These are phyloP conservation scores for Pseudocercospora vitis DNA, from an alignment of 2,329 filamentous ascomycete genomes.

Conservation along the genomic window DNA sequence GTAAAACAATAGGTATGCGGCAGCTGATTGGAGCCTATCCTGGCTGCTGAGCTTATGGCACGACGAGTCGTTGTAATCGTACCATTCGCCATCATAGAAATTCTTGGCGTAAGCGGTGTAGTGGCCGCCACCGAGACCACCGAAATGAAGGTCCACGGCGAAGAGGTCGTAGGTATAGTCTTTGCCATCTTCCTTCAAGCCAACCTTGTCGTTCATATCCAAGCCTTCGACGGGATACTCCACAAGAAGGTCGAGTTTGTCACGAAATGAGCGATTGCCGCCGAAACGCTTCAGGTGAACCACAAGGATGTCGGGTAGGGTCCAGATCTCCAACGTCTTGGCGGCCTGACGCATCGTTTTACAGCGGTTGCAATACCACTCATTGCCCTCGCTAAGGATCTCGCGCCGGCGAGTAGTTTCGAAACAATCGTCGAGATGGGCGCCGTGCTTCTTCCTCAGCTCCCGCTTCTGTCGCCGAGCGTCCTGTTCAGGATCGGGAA, in stretches of 20 bases:
- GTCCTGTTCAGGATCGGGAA: constrained; percentile 59
- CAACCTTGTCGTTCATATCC: constrained; percentile 76
- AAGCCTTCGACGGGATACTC: constrained; percentile 89
- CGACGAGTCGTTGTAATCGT: constrained; percentile 85
- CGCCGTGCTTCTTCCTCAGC: constrained; percentile 69
- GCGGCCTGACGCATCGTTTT: constrained; percentile 89
- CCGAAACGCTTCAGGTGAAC: constrained; percentile 96
- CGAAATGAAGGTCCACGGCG: constrained; percentile 93
- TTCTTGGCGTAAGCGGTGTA: constrained; percentile 96
- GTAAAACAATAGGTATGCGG: constrained; percentile 94
- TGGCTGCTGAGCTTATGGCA: constrained; percentile 27
- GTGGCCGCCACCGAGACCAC: constrained; percentile 88
- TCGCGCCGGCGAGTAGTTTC: constrained; percentile 94
- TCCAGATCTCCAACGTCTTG: constrained; percentile 98
- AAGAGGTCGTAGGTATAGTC: constrained; percentile 88
- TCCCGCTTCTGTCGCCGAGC: constrained; percentile 63
- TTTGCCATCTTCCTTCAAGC: constrained; percentile 77
- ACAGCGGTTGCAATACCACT: constrained; percentile 95
- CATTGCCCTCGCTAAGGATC: constrained; percentile 89
- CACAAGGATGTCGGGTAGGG: constrained; percentile 88
- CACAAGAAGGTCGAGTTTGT: constrained; percentile 88
- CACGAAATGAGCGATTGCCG: constrained; percentile 74
- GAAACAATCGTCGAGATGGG: constrained; percentile 85
- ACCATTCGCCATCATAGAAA: constrained; percentile 86
- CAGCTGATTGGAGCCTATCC: constrained; percentile 51